A percentile compares a stretch with the other conserved stretches of the same genome.
Evolutionary conservation across 2,329 filamentous ascomycete genomes (phyloP).

Genomic region (Mycogone perniciosa): DNA sequence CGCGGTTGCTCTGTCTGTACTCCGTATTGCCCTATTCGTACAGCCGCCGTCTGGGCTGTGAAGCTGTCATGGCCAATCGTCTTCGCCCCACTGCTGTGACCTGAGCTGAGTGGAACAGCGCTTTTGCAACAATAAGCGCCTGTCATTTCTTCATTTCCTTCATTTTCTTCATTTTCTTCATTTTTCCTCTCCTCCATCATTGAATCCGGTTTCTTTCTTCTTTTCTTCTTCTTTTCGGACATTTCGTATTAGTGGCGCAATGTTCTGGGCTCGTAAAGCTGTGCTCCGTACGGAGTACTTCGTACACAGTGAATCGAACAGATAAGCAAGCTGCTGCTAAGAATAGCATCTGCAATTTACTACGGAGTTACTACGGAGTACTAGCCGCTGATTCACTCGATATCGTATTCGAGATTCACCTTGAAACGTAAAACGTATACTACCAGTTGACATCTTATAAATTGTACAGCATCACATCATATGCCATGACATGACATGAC

Average conservation of each 20-base stretch:
- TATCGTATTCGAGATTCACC: no score
- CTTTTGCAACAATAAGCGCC: not conserved
- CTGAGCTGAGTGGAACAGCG: not conserved
- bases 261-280: no score
- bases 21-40: not conserved
- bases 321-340: no score
- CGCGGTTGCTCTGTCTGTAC: slow-evolving; percentile 3
- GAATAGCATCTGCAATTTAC: no score
- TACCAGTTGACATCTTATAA: not conserved
- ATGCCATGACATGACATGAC: no score
- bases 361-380: no score
- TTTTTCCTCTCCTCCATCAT: no score
- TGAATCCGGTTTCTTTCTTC: not conserved
- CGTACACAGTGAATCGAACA: no score
- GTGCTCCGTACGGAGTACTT: no score
- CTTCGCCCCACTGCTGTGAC: slow-evolving; percentile 13
- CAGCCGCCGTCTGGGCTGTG: not conserved
- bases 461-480: not conserved
- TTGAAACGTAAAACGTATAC: no score
- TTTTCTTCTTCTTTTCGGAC: not conserved
- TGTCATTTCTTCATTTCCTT: not conserved
- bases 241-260: no score
- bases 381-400: no score
- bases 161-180: not conserved
- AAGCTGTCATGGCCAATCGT: slow-evolving; percentile 22